A percentile compares a stretch with the other conserved stretches of the same genome.
Evolutionary conservation across 768 basidiomycete genomes (phyloP).

Genomic region (Mycena galericulata): DNA sequence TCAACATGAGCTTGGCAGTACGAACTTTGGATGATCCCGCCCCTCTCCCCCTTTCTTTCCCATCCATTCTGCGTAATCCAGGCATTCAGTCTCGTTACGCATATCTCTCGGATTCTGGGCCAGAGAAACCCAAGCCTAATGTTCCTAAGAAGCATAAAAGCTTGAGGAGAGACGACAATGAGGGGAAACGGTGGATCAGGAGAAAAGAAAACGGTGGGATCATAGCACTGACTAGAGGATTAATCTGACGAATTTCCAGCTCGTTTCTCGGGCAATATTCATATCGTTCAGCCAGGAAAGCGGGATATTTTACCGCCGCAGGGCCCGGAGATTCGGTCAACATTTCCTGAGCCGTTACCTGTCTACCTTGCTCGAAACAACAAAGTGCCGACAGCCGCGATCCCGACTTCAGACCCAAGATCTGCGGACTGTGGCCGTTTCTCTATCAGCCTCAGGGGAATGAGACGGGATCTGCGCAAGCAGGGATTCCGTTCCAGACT

Average conservation of each 20-base stretch:
- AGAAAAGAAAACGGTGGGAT: conserved; percentile 81
- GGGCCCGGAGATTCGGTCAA: conserved; percentile 58
- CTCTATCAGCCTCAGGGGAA: conserved; percentile 81
- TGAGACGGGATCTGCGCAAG: conserved; percentile 73
- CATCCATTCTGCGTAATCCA: conserved; percentile 73
- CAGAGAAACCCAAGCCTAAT: conserved; percentile 32
- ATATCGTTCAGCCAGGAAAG: conserved; percentile 72
- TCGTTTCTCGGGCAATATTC: conserved; percentile 77
- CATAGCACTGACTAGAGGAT: neutral
- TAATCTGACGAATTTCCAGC: conserved; percentile 58
- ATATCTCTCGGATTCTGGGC: conserved; percentile 53
- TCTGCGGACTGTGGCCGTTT: conserved; percentile 82
- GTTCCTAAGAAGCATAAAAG: conserved; percentile 52
- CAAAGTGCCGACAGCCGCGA: conserved; percentile 59
- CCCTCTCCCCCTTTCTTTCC: conserved; percentile 75
- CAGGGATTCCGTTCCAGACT: conserved; percentile 69
- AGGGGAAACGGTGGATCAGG: conserved; percentile 83
- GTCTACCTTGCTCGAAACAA: conserved; percentile 72
- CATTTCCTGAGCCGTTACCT: conserved; percentile 85
- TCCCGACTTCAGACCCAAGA: conserved; percentile 57
- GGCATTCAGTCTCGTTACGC: conserved; percentile 65
- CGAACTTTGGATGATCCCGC: conserved; percentile 30
- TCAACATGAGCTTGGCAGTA: conserved; percentile 10
- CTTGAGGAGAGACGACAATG: conserved; percentile 64
- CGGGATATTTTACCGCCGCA: conserved; percentile 62